Evolutionary conservation across 352 stramenopile genomes (phyloP).

Genomic region (Pythium folliculosum): DNA sequence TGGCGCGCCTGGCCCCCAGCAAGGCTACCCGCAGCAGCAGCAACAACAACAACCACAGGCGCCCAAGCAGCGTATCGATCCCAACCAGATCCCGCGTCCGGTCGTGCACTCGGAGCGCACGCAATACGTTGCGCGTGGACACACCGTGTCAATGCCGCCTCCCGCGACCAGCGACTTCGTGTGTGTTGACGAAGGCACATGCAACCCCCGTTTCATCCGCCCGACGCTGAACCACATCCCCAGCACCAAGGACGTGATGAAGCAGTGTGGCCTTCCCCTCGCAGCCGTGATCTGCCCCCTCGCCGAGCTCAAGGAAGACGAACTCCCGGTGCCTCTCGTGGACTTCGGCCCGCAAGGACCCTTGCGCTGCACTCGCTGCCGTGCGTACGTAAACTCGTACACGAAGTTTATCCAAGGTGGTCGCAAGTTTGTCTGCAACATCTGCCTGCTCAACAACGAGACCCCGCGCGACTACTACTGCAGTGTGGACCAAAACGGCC

Average conservation of each 20-base stretch:
- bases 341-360: conserved; percentile 84
- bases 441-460: conserved; percentile 85
- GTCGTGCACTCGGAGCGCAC: conserved; percentile 62
- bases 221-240: conserved; percentile 87
- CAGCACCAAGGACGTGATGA: conserved; percentile 67
- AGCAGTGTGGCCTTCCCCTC: conserved; percentile 78
- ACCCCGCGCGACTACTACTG: conserved; percentile 87
- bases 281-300: conserved; percentile 84
- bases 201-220: conserved; percentile 89
- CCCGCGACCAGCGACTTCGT: conserved; percentile 78
- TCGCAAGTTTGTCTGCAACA: conserved; percentile 89
- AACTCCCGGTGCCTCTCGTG: conserved; percentile 81
- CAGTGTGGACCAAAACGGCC: conserved; percentile 84
- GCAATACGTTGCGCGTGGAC: conserved; percentile 76
- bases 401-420: conserved; percentile 86
- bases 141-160: conserved; percentile 84
- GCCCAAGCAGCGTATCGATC: conserved; percentile 84
- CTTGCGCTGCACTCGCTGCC: conserved; percentile 82
- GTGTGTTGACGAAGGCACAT: conserved; percentile 85
- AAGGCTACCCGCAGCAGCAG: conserved; percentile 32
- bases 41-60: conserved; percentile 27
- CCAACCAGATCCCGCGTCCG: conserved; percentile 85
- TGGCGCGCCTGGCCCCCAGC: conserved; percentile 6
- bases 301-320: conserved; percentile 77
- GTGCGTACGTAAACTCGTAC: conserved; percentile 88